These are phyloP conservation scores for Globisporangium recalcitrans DNA, from an alignment of 352 stramenopile species.

Conservation along the genomic window DNA sequence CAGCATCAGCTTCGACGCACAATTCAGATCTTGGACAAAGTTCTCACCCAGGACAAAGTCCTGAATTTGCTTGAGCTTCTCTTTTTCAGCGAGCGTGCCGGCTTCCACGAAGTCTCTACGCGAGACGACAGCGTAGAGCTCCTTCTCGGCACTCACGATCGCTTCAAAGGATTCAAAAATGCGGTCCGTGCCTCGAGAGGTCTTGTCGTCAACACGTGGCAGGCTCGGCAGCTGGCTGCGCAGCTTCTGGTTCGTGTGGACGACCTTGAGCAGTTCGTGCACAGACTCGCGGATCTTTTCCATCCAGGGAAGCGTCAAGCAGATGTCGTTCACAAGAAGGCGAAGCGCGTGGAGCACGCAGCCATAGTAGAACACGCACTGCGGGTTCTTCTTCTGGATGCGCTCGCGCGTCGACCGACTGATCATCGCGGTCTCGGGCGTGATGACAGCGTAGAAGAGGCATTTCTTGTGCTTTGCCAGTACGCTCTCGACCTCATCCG, in stretches of 20 bases:
- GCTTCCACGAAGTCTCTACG: constrained; percentile 55
- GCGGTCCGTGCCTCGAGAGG: constrained; percentile 5
- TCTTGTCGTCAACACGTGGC: background rate
- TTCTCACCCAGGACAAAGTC: constrained; percentile 63
- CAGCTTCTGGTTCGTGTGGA: constrained; percentile 41
- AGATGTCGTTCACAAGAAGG: constrained; percentile 49
- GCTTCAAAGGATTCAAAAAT: constrained; percentile 39
- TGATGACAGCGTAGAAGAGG: constrained; percentile 45
- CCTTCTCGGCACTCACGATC: constrained; percentile 44
- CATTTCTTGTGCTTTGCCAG: constrained; percentile 45
- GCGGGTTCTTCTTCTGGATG: constrained; percentile 52
- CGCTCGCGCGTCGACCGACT: constrained; percentile 36
- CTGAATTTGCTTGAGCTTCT: constrained; percentile 45
- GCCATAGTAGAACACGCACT: constrained; percentile 65
- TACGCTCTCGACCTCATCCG: constrained; percentile 45
- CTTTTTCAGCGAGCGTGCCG: constrained; percentile 32
- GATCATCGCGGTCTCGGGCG: constrained; percentile 37
- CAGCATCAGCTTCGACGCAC: constrained; percentile 48
- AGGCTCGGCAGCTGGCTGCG: constrained; percentile 25
- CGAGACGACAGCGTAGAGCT: constrained; percentile 48
- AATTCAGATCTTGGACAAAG: constrained; percentile 51
- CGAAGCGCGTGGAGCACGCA: constrained; percentile 45
- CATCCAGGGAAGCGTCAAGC: constrained; percentile 47
- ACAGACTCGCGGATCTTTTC: constrained; percentile 32
- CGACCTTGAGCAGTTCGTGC: constrained; percentile 31